These are phyloP conservation scores for Pythium phragmitis DNA, from an alignment of 352 stramenopile species.

Conservation along the genomic window DNA sequence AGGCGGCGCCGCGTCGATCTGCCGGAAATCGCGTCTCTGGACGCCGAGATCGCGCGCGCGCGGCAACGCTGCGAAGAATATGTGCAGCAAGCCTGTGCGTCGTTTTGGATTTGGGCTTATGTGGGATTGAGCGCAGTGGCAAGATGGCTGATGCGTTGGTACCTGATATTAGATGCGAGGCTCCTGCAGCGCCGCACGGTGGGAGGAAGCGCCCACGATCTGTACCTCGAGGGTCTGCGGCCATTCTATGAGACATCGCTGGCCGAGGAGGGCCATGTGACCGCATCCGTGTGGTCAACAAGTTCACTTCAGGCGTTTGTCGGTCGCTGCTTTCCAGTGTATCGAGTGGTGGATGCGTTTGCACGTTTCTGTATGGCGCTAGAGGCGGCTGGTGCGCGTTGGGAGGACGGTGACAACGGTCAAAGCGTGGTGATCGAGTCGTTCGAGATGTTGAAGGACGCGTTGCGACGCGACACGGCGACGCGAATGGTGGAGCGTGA, in stretches of 20 bases:
- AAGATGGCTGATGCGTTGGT: not conserved
- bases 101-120: not conserved
- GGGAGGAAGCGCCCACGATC: slow-evolving; percentile 13
- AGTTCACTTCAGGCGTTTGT: slow-evolving; percentile 13
- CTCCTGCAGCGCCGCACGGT: not conserved
- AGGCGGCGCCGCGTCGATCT: slow-evolving; percentile 16
- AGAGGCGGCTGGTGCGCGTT: slow-evolving; percentile 3
- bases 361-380: slow-evolving; percentile 5
- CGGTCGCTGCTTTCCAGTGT: slow-evolving; percentile 7
- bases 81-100: slow-evolving; percentile 16
- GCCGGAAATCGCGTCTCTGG: slow-evolving; percentile 20
- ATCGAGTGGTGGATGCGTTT: slow-evolving; percentile 12
- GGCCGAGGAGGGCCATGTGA: not conserved
- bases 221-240: slow-evolving; percentile 20
- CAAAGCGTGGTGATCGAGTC: slow-evolving; percentile 9
- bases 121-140: not conserved
- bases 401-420: not conserved
- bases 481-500: slow-evolving; percentile 42
- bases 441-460: slow-evolving; percentile 42
- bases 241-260: slow-evolving; percentile 7
- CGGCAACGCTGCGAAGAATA: slow-evolving; percentile 15
- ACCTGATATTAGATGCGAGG: not conserved
- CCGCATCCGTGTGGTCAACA: not conserved
- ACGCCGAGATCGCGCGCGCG: slow-evolving; percentile 14
- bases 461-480: slow-evolving; percentile 37